Evolutionary conservation across 1,284 basidiomycete genomes (phyloP).

Genomic region (Gomphus bonarii): DNA sequence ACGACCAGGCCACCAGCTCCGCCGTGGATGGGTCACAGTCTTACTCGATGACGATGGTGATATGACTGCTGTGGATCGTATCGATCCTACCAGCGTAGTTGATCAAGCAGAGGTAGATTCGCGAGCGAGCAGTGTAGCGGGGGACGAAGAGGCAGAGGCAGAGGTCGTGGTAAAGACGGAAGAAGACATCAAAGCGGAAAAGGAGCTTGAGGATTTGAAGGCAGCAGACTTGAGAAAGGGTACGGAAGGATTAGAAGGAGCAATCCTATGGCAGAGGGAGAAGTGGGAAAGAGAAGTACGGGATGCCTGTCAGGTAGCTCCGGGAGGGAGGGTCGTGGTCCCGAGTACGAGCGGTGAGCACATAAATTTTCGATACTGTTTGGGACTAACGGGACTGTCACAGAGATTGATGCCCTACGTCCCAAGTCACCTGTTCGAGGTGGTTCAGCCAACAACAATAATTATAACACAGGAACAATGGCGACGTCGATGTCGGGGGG

Average conservation of each 20-base stretch:
- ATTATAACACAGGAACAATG: slow-evolving; percentile 18
- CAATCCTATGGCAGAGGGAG: slow-evolving; percentile 5
- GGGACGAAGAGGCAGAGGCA: slow-evolving; percentile 18
- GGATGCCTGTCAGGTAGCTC: slow-evolving; percentile 37
- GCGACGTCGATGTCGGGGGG: slow-evolving; percentile 15
- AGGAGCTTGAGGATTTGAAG: slow-evolving; percentile 3
- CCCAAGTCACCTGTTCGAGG: slow-evolving; percentile 74
- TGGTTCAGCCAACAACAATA: slow-evolving; percentile 22
- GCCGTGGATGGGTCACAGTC: slow-evolving; percentile 90
- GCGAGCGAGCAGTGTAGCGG: slow-evolving; percentile 19
- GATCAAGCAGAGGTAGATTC: slow-evolving; percentile 30
- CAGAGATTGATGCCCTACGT: slow-evolving; percentile 76
- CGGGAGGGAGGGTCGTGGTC: slow-evolving; percentile 48
- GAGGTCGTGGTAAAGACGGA: slow-evolving; percentile 29
- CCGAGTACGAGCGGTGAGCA: slow-evolving; percentile 44
- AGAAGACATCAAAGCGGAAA: slow-evolving; percentile 33
- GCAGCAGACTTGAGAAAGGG: neutral
- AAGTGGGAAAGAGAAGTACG: slow-evolving; percentile 48
- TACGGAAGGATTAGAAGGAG: slow-evolving; percentile 9
- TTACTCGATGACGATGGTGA: slow-evolving; percentile 49
- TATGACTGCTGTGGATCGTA: slow-evolving; percentile 4
- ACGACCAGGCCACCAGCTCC: slow-evolving; percentile 41
- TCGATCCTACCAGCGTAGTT: slow-evolving; percentile 4
- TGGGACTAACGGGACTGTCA: neutral
- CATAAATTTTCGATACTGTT: neutral